These are phyloP conservation scores for Beauveria medogensis DNA, from an alignment of 2,329 filamentous ascomycete species.

Conservation along the genomic window DNA sequence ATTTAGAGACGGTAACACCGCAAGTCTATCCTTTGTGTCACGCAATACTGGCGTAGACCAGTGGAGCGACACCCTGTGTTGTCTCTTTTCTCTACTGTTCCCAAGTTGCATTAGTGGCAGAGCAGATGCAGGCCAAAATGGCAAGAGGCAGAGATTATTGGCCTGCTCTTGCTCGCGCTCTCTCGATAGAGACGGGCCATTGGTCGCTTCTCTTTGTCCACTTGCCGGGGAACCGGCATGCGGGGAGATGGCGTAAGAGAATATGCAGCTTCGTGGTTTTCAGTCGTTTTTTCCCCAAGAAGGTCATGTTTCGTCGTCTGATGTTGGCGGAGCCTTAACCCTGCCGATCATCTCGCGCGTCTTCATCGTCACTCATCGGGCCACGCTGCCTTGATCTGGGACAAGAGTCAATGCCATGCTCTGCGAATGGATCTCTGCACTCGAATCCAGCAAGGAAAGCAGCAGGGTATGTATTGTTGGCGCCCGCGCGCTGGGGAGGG, in stretches of 20 bases:
- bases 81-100: neutral
- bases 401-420: no score
- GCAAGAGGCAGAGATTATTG: neutral
- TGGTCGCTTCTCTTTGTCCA: neutral
- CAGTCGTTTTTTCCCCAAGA: neutral
- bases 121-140: neutral
- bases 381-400: no score
- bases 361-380: no score
- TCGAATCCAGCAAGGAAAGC: no score
- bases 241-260: slow-evolving; percentile 3
- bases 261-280: slow-evolving; percentile 1
- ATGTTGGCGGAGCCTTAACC: neutral
- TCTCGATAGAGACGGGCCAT: neutral
- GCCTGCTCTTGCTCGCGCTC: neutral
- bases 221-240: neutral
- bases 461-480: no score
- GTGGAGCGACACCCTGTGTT: neutral
- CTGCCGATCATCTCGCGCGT: no score
- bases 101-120: neutral
- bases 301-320: neutral
- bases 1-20: neutral
- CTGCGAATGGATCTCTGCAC: no score
- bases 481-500: no score
- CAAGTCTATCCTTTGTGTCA: neutral
- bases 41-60: neutral